Percentiles rank a stretch among this genome's conserved stretches.
phyloP scores from a whole-genome alignment of 179 eudicot genomes.

The Beta lomatogona region DNA sequence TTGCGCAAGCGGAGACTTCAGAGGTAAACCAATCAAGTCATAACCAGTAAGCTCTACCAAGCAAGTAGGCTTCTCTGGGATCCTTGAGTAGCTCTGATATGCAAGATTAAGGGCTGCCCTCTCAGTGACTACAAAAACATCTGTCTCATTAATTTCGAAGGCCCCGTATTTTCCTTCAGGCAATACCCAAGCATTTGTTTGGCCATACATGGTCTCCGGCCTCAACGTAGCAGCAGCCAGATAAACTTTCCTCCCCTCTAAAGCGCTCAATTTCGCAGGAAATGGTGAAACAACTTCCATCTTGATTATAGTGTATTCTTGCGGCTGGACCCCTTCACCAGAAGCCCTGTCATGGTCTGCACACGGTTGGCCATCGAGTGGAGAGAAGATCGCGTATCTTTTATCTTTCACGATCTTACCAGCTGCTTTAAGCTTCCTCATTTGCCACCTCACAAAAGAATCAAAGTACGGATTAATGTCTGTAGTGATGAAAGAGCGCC shows the following conservation, averaged over 20 bases:
- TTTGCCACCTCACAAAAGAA: constrained; percentile 82
- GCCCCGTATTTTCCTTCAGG: constrained; percentile 92
- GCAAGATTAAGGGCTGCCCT: constrained; percentile 86
- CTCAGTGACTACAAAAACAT: constrained; percentile 66
- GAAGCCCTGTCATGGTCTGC: constrained; percentile 97
- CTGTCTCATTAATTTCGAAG: constrained; percentile 74
- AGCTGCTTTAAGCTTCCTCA: constrained; percentile 65
- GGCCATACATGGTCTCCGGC: constrained; percentile 95
- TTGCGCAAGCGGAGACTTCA: constrained; percentile 73
- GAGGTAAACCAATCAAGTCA: constrained; percentile 79
- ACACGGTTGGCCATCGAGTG: constrained; percentile 90
- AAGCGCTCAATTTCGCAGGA: constrained; percentile 53
- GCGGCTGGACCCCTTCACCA: constrained; percentile 92
- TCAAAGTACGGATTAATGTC: constrained; percentile 80
- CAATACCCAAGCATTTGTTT: constrained; percentile 91
- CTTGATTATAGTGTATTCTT: constrained; percentile 83
- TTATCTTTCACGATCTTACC: constrained; percentile 88
- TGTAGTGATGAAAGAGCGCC: constrained; percentile 80
- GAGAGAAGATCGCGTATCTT: constrained; percentile 75
- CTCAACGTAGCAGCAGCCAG: constrained; percentile 90
- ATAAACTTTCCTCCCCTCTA: constrained; percentile 71
- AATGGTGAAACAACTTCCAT: constrained; percentile 84
- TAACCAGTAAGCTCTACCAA: constrained; percentile 78
- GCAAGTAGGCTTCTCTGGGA: constrained; percentile 76
- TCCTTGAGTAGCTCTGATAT: constrained; percentile 63